Evolutionary conservation across 2,329 filamentous ascomycete species (phyloP).

Genomic region (Diaporthe sp.): DNA sequence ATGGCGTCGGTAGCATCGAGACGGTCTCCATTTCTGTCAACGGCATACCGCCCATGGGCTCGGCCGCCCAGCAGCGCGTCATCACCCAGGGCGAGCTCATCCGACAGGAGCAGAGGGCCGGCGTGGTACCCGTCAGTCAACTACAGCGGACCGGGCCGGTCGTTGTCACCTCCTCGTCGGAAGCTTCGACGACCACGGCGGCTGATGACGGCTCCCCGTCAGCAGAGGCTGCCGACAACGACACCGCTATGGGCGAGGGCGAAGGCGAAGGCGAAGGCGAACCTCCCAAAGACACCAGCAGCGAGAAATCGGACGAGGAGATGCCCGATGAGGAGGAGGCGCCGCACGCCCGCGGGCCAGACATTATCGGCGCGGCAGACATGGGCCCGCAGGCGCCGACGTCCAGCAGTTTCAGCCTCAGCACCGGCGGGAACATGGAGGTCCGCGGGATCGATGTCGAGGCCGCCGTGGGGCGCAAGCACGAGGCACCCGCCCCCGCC

Average conservation of each 20-base stretch:
- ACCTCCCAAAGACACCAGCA: slow-evolving; percentile 43
- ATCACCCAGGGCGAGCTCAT: slow-evolving; percentile 88
- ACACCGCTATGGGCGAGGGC: slow-evolving; percentile 43
- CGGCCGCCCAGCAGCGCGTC: slow-evolving; percentile 58
- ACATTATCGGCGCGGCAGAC: slow-evolving; percentile 87
- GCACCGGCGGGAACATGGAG: slow-evolving; percentile 56
- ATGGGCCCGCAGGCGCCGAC: slow-evolving; percentile 78
- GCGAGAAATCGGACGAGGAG: slow-evolving; percentile 53
- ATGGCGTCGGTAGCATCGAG: slow-evolving; percentile 83
- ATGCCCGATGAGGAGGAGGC: slow-evolving; percentile 71
- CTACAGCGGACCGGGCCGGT: slow-evolving; percentile 59
- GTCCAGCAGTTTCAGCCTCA: slow-evolving; percentile 55
- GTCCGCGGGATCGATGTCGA: slow-evolving; percentile 72
- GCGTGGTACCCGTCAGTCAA: slow-evolving; percentile 80
- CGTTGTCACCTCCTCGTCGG: slow-evolving; percentile 43
- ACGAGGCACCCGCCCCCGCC: slow-evolving; percentile 46
- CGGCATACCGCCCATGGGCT: slow-evolving; percentile 70
- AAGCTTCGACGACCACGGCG: slow-evolving; percentile 29
- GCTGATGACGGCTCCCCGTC: slow-evolving; percentile 37
- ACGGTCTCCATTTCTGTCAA: slow-evolving; percentile 84
- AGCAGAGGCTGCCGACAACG: slow-evolving; percentile 42
- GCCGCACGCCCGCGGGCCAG: slow-evolving; percentile 87
- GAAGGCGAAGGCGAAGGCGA: slow-evolving; percentile 45
- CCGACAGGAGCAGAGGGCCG: slow-evolving; percentile 87
- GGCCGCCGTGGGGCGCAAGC: slow-evolving; percentile 71